Evolutionary conservation across 345 rosid species (phyloP), one percentile per base, ranked within the genome.

Genomic region (Aegle marmelos): DNA sequence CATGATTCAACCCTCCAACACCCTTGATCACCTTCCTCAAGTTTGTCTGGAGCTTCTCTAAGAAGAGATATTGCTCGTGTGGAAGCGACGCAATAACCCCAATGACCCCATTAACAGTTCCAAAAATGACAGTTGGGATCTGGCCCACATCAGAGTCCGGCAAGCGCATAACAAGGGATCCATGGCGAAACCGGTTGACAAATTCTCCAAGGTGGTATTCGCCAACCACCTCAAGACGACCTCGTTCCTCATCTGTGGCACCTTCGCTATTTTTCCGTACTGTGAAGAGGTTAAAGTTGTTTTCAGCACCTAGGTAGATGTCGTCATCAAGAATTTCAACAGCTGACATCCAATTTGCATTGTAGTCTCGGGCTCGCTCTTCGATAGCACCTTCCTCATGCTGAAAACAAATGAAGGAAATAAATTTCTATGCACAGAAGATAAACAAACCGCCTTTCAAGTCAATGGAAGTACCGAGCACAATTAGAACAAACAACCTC

Each of bases 41-140:
- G 83, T 88, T 89, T 8, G 91, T 79, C 79, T 94, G 95, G 34
- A 96, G 90, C 82, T 92, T 92, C 86, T 94, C 98, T 62, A 94
- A 68, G 81, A 94, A 94, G 13, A 82, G 28, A 33, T 91, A 94
- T 74, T 91, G 95, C 9, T 91, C 95, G 8, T 88, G 90, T 31
- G 97, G 95, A 54, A 96, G 91, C 0, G 99, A 96, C 16, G 99
- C 98, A 72, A 96, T 90, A 39, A 94, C 97, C 58, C 97, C 99
- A 14, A 96, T 94, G 65, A 91, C 97, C 1, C 98, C 99, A 56
- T 89, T 92, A 5, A 94, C 91, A 0, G 98, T 90, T 16, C 97
- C 95, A 53, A 96, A 96, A 36, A 96, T 90, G n/a, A 89, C 84
- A 0, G 97, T 96, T 17, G 91, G 98, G 80, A 92, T 94, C 85